phyloP scores from a whole-genome alignment of 768 basidiomycete genomes.

The Podaxis sp. region DNA sequence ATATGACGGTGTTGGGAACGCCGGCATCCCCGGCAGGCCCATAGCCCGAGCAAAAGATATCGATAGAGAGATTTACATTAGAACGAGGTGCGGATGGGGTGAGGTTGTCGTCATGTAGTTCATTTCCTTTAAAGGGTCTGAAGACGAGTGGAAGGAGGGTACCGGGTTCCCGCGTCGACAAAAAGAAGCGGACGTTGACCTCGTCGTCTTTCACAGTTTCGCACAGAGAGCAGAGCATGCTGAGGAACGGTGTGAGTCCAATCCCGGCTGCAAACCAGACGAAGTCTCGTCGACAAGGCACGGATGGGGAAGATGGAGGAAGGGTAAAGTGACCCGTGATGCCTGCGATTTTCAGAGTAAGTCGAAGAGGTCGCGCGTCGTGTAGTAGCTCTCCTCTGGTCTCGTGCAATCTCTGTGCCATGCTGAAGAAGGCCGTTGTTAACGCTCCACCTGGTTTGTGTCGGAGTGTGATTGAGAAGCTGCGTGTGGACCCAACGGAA shows the following conservation, averaged over 20 bases:
- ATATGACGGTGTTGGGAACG: conserved; percentile 14
- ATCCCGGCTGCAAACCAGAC: conserved; percentile 66
- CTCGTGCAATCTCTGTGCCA: conserved; percentile 42
- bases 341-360: conserved; percentile 50
- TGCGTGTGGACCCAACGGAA: conserved; percentile 14
- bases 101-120: background rate
- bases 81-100: conserved; percentile 2
- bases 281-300: conserved; percentile 25
- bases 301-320: background rate
- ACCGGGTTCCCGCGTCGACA: conserved; percentile 58
- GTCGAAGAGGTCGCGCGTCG: conserved; percentile 36
- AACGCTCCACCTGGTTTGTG: conserved; percentile 51
- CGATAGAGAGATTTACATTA: conserved; percentile 29
- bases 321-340: conserved; percentile 54
- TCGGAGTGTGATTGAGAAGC: conserved; percentile 54
- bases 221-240: conserved; percentile 38
- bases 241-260: conserved; percentile 64
- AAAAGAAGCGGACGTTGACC: conserved; percentile 44
- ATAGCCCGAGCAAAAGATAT: conserved; percentile 37
- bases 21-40: background rate
- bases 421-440: conserved; percentile 52
- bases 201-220: conserved; percentile 4
- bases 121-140: conserved; percentile 22
- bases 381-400: conserved; percentile 39
- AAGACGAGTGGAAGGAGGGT: conserved; percentile 45